Evolutionary conservation across 345 rosid genomes (phyloP).

Genomic region (Linum tenue): DNA sequence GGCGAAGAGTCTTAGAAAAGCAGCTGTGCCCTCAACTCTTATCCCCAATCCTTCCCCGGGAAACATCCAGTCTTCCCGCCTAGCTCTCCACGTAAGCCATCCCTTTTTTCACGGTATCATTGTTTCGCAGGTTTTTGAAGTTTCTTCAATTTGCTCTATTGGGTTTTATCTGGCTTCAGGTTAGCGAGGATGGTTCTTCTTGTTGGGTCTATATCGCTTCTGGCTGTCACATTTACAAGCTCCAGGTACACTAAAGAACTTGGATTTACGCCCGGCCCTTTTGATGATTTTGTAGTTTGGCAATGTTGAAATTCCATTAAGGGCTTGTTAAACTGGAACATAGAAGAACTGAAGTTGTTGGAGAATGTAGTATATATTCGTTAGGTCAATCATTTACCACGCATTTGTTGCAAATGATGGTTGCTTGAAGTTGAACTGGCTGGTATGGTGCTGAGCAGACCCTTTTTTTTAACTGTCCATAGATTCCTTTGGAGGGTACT

Average conservation of each 20-base stretch:
- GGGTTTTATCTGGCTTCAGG: conserved; percentile 19
- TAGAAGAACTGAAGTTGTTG: not conserved
- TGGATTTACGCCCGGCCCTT: not conserved
- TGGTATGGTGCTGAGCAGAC: not conserved
- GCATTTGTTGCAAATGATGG: not conserved
- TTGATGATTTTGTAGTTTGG: not conserved
- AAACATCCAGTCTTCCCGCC: conserved; percentile 55
- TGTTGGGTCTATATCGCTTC: conserved; percentile 60
- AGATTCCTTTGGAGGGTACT: conserved; percentile 40
- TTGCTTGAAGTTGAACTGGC: too few relatives aligned
- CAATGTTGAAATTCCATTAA: not conserved
- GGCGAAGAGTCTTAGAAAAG: conserved; percentile 44
- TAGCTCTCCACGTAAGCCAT: conserved; percentile 45
- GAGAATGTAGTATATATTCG: not conserved
- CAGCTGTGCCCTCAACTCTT: conserved; percentile 37
- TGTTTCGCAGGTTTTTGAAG: not conserved
- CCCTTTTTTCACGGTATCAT: not conserved
- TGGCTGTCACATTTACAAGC: conserved; percentile 41
- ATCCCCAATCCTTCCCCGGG: conserved; percentile 53
- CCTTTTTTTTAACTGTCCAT: conserved; percentile 1
- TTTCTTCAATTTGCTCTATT: not conserved
- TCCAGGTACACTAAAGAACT: conserved; percentile 24
- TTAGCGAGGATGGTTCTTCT: conserved; percentile 33
- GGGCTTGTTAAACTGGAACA: not conserved
- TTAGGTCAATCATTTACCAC: not conserved